Base-by-base conservation (phyloP, 1,139 yeast species). In the Yamadazyma aaseri region DNA sequence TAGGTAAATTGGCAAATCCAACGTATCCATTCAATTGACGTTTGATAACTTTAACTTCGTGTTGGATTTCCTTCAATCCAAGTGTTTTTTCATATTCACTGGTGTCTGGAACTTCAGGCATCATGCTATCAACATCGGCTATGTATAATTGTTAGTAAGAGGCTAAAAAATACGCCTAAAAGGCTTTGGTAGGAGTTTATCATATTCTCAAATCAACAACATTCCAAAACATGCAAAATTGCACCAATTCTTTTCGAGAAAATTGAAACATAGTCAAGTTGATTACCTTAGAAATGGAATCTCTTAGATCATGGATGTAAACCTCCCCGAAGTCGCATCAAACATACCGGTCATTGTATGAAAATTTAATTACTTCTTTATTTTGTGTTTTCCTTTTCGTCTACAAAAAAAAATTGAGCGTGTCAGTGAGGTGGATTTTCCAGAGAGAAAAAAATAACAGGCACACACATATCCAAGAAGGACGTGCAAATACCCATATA, bases 1-100 rank as follows among this genome's bases (percentile, higher is more conserved):
- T 92, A 40, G 99, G 99, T 54, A 94, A 74, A 63, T 90, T 94
- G 49, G 97, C 96, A 64, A 94, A 92, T 3, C 99, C 99, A 40
- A 94, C 98, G 58, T 84, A 90, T 5, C 96, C 95, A 47, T 81
- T 85, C 50, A 90, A 77, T 55, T 86, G 86, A 49, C 95, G 81
- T 51, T 84, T 83, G 51, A 87, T 79, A 41, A 87, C 71, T 53
- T 73, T 75, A 35, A 73, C 62, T 29, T 73, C 79, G 38, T 55
- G 65, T 32, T 53, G 54, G 27, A 48, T 37, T 13, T 40, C 41
- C 20, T 37, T 41, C 27, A 41, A 28, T 5, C 32, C 32, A 17
- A 31, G 22, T 9, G 42, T 35, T 31, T 37, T 43, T 26, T 45
- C 48, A 20, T 38, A 42, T 12, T 44, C 48, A 29, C 39, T 37